These are phyloP conservation scores for Coleophoma eucalyptorum DNA, from an alignment of 2,329 filamentous ascomycete genomes.

Conservation along the genomic window DNA sequence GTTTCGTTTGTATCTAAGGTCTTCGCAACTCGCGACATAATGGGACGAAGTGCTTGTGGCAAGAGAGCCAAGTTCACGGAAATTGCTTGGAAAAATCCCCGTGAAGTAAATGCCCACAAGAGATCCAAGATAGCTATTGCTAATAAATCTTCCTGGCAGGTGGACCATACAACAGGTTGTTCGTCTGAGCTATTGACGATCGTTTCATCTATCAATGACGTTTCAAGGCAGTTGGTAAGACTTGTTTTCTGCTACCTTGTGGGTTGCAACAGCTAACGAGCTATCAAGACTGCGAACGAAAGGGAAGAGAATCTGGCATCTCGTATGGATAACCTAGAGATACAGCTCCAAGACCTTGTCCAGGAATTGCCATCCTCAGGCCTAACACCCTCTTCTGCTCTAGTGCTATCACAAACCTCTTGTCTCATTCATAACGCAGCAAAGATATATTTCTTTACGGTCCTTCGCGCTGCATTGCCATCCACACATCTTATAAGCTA, in stretches of 20 bases:
- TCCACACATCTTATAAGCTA: constrained; percentile 5
- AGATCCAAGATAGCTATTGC: background rate
- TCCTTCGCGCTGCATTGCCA: constrained; percentile 7
- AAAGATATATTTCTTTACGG: constrained; percentile 11
- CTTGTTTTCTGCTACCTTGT: background rate
- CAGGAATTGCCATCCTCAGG: constrained; percentile 4
- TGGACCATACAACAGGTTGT: constrained; percentile 6
- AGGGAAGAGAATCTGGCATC: background rate
- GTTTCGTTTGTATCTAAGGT: constrained; percentile 10
- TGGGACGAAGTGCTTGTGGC: constrained; percentile 12
- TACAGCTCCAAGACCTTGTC: constrained; percentile 6
- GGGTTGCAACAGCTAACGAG: background rate
- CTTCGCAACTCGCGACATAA: constrained; percentile 12
- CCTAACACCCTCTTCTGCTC: background rate
- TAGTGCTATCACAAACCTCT: constrained; percentile 6
- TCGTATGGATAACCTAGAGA: background rate
- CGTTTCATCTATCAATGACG: constrained; percentile 10
- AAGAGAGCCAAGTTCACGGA: constrained; percentile 9
- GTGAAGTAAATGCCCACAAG: constrained; percentile 1
- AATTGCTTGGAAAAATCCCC: constrained; percentile 7
- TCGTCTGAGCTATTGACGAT: constrained; percentile 7
- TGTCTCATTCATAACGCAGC: constrained; percentile 7
- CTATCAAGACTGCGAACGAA: background rate
- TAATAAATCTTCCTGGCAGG: background rate
- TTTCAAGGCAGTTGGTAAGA: constrained; percentile 5